These are phyloP conservation scores for Rhodotorula glutinis DNA, from an alignment of 1,284 basidiomycete genomes.

Conservation along the genomic window DNA sequence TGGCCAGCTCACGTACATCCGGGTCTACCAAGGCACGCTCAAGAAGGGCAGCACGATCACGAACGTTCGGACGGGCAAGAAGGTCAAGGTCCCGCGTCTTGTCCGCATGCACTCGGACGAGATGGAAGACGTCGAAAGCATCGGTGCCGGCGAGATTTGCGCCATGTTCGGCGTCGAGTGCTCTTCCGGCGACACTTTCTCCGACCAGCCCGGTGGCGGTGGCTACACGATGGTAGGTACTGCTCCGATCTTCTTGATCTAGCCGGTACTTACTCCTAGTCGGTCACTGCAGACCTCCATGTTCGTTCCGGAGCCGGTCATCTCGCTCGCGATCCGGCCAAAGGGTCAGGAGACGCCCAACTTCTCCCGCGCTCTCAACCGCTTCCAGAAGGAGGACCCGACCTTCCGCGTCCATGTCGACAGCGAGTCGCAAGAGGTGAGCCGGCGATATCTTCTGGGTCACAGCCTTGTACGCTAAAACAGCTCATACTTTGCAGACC, in stretches of 20 bases:
- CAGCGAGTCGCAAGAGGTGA: constrained; percentile 83
- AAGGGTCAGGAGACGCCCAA: constrained; percentile 89
- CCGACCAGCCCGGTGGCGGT: constrained; percentile 68
- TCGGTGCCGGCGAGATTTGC: constrained; percentile 98
- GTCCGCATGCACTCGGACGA: constrained; percentile 99
- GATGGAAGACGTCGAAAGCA: constrained; percentile 97
- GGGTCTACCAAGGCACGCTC: constrained; percentile 95
- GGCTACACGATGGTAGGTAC: constrained; percentile 76
- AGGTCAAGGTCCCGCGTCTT: constrained; percentile 94
- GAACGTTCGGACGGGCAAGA: constrained; percentile 94
- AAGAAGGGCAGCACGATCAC: constrained; percentile 81
- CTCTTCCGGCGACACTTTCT: constrained; percentile 97
- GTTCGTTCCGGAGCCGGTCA: constrained; percentile 98
- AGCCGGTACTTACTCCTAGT: neutral
- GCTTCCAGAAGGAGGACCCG: constrained; percentile 99
- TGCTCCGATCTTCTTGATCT: too few species aligned
- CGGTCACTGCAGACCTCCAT: constrained; percentile 71
- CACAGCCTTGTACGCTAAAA: neutral
- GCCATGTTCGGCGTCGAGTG: constrained; percentile 99
- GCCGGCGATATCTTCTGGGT: constrained; percentile 8
- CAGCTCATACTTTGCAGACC: constrained; percentile 58
- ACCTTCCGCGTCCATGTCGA: constrained; percentile 98
- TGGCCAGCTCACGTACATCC: constrained; percentile 97
- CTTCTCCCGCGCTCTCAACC: constrained; percentile 93
- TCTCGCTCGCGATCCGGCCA: constrained; percentile 89